Percentiles rank a stretch among this genome's conserved stretches.
These are phyloP conservation scores for Colletotrichum tropicicola DNA, from an alignment of 2,329 filamentous ascomycete genomes.

Conservation along the genomic window DNA sequence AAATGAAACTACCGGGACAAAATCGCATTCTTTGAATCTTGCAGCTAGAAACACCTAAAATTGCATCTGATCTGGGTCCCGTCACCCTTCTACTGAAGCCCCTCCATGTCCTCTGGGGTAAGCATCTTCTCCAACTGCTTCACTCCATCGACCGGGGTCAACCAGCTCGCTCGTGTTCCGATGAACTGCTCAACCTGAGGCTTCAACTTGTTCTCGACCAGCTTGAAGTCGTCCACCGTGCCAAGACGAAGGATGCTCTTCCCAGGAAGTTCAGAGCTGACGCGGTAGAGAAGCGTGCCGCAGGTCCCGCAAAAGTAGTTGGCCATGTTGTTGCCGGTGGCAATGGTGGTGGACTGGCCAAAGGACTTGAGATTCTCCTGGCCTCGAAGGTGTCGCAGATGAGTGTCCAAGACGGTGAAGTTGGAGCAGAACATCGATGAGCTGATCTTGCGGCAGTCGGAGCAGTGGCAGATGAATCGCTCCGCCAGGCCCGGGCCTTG, in stretches of 20 bases:
- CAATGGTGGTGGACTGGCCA: conserved; percentile 56
- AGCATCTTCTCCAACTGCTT: conserved; percentile 32
- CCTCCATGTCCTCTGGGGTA: neutral
- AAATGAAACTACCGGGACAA: neutral
- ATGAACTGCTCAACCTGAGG: conserved; percentile 62
- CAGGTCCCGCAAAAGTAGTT: conserved; percentile 70
- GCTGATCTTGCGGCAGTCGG: conserved; percentile 70
- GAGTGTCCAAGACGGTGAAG: conserved; percentile 56
- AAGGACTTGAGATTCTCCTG: conserved; percentile 57
- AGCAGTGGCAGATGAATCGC: conserved; percentile 68
- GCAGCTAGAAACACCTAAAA: too few relatives aligned
- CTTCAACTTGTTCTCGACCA: conserved; percentile 65
- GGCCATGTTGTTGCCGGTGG: conserved; percentile 60
- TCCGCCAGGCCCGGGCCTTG: conserved; percentile 53
- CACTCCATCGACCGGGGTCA: conserved; percentile 45
- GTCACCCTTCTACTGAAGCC: neutral
- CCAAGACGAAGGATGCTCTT: conserved; percentile 62
- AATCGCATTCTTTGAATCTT: too few relatives aligned
- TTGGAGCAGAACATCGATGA: conserved; percentile 70
- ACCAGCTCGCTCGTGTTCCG: conserved; percentile 61
- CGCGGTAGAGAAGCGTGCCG: conserved; percentile 68
- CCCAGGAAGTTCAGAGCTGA: conserved; percentile 52
- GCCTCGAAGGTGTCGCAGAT: conserved; percentile 60
- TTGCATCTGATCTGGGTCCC: too few relatives aligned
- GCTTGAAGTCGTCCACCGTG: conserved; percentile 67